Evolutionary conservation across 345 rosid species (phyloP), one percentile per base, ranked within the genome.

Genomic region (Triadica sebifera): DNA sequence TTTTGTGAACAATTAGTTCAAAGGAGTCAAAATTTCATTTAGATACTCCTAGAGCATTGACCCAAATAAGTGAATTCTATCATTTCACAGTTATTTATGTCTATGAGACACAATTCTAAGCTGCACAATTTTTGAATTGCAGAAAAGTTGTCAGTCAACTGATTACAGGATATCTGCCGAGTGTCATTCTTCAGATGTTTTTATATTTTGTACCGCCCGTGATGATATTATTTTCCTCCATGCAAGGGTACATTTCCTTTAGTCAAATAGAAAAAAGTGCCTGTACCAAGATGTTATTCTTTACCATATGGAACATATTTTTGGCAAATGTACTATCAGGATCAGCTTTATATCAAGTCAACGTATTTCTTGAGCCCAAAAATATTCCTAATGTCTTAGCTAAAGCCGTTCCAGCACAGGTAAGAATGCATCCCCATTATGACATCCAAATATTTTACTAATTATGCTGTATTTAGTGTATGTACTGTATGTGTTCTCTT

Each of bases 91-190:
- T 43, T 45, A n/a, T 37, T 46, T 41, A 49, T 41, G 55, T 55
- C 57, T 41, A 29, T 52, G 29, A 53, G 16, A 65, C 24, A 38
- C 65, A 56, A 60, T n/a, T 38, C 79, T 78, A 39, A 80, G 59
- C 22, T 64, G 41, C 52, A 37, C 60, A 50, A 50, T 70, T 62
- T 67, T 77, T n/a, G n/a, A 76, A 56, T 73, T 86, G 86, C 91
- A 94, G 98, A 84, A 69, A 86, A 53, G 76, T 89, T 38, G 81
- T 91, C 57, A 88, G 90, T 81, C 81, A 88, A 79, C 85, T 92
- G 79, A 84, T 94, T 75, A 92, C 97, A 4, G 97, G 97, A 85
- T 92, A 94, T 81, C 92, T 94, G 74, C 98, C 98, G 10, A 92
- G 92, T 86, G 87, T 94, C 45, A 72, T 90, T 70, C 92, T 94